These are phyloP conservation scores for Fusarium sp. DNA, from an alignment of 2,329 filamentous ascomycete genomes.

Conservation along the genomic window DNA sequence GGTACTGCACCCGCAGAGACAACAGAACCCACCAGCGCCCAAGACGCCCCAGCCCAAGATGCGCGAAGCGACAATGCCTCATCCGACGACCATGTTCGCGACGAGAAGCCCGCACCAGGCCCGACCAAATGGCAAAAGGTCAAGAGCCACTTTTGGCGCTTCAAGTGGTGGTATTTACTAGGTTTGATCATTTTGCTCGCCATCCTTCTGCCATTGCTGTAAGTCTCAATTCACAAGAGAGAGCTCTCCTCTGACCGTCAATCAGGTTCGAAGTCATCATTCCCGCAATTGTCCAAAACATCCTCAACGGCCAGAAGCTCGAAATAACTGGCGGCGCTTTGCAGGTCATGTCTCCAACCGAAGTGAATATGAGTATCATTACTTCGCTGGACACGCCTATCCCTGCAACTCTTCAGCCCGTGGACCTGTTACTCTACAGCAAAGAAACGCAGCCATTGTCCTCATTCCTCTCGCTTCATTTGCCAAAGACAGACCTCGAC, in stretches of 20 bases:
- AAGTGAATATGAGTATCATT: conserved; percentile 51
- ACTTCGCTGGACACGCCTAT: conserved; percentile 54
- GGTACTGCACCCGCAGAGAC: background rate
- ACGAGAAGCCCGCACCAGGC: conserved; percentile 13
- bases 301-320: conserved; percentile 56
- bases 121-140: conserved; percentile 50
- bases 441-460: conserved; percentile 42
- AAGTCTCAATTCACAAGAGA: conserved; percentile 37
- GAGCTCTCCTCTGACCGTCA: background rate
- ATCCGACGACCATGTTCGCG: conserved; percentile 25
- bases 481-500: conserved; percentile 49
- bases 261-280: conserved; percentile 59
- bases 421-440: conserved; percentile 56
- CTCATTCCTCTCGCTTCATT: conserved; percentile 38
- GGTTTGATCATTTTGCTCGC: conserved; percentile 54
- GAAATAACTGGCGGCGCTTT: conserved; percentile 53
- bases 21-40: background rate
- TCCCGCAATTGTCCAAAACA: conserved; percentile 58
- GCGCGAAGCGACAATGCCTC: conserved; percentile 20
- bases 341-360: conserved; percentile 46
- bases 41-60: background rate
- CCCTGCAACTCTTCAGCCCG: conserved; percentile 51
- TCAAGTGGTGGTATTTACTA: conserved; percentile 58
- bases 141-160: conserved; percentile 55
- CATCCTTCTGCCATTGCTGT: conserved; percentile 60